These are phyloP conservation scores for Nigrospora oryzae DNA, from an alignment of 2,329 filamentous ascomycete species.

Conservation along the genomic window DNA sequence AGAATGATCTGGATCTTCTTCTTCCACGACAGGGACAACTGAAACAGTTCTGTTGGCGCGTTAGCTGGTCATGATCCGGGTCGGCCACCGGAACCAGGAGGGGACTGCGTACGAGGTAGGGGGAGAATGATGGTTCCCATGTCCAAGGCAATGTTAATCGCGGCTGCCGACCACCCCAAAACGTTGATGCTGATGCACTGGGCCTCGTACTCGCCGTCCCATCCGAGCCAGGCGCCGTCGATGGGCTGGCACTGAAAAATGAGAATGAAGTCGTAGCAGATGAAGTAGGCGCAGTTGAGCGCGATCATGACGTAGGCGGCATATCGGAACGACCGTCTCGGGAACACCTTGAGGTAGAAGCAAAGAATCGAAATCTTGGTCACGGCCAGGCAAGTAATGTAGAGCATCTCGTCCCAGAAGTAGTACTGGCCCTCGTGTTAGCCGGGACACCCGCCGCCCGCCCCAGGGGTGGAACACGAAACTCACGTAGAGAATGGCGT, in stretches of 20 bases:
- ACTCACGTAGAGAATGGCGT: conserved; percentile 26
- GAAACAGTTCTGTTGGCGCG: conserved; percentile 9
- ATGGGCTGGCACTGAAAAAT: conserved; percentile 22
- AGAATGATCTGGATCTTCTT: conserved; percentile 23
- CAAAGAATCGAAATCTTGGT: conserved; percentile 26
- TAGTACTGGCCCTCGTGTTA: conserved; percentile 12
- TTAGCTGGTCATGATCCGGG: neutral
- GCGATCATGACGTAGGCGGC: conserved; percentile 16
- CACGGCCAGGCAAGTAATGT: conserved; percentile 17
- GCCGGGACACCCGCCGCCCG: neutral
- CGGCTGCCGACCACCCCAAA: conserved; percentile 22
- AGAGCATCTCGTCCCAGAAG: conserved; percentile 20
- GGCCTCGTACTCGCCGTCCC: conserved; percentile 21
- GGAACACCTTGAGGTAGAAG: conserved; percentile 26
- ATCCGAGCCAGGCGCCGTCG: conserved; percentile 18
- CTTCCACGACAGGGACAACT: conserved; percentile 16
- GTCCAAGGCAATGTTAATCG: conserved; percentile 21
- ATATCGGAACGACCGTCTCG: conserved; percentile 16
- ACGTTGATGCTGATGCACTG: conserved; percentile 22
- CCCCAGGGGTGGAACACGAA: neutral
- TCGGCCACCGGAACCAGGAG: too few relatives aligned
- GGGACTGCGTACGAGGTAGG: conserved; percentile 17
- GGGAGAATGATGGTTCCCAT: conserved; percentile 21
- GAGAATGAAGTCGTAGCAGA: conserved; percentile 17
- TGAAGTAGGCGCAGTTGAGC: conserved; percentile 15